Evolutionary conservation across 2,329 filamentous ascomycete genomes (phyloP).

Genomic region (Microdochium trichocladiopsis): DNA sequence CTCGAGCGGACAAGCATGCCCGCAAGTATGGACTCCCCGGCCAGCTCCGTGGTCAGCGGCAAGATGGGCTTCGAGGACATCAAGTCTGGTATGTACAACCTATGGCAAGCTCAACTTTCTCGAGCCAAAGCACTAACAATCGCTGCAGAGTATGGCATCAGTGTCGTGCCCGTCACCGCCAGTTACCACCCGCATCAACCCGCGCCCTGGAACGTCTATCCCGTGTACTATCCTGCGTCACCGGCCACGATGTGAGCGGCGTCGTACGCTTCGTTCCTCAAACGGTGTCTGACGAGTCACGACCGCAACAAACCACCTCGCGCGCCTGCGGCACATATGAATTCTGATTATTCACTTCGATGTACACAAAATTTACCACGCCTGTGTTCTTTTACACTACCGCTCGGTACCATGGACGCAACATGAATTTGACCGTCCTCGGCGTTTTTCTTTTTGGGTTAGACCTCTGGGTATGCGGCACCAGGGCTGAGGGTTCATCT

Average conservation of each 20-base stretch:
- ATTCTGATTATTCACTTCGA: no score
- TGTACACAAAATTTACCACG: no score
- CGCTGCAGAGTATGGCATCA: slow-evolving; percentile 19
- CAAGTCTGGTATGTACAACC: slow-evolving; percentile 20
- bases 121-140: slow-evolving; percentile 21
- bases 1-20: slow-evolving; percentile 24
- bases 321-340: no score
- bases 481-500: background rate
- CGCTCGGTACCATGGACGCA: no score
- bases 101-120: slow-evolving; percentile 10
- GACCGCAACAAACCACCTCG: no score
- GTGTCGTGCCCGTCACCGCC: slow-evolving; percentile 21
- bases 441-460: background rate
- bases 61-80: slow-evolving; percentile 26
- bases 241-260: slow-evolving; percentile 11
- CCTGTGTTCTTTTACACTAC: no score
- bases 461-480: background rate
- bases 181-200: slow-evolving; percentile 20
- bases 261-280: background rate
- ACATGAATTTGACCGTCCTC: background rate
- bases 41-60: slow-evolving; percentile 19
- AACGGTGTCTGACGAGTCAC: no score
- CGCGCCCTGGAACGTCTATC: slow-evolving; percentile 23
- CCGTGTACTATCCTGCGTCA: slow-evolving; percentile 24
- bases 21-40: slow-evolving; percentile 19